Evolutionary conservation across 768 basidiomycete species (phyloP).

Genomic region (Aureoboletus auriporus): DNA sequence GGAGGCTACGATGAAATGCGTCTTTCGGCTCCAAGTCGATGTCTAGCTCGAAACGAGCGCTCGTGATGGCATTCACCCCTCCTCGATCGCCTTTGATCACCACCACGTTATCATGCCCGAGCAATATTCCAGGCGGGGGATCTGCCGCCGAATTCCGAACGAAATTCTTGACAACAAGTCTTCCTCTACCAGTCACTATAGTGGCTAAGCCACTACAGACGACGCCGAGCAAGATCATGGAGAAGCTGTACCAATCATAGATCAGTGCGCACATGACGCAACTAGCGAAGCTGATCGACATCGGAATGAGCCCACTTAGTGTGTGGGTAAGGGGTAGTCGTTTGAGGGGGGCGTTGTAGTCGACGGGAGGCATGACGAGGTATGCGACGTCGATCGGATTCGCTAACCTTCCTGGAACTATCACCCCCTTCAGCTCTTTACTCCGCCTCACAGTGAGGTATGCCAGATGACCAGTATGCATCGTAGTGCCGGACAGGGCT

Average conservation of each 20-base stretch:
- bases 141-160: slow-evolving; percentile 12
- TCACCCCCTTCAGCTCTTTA: slow-evolving; percentile 3
- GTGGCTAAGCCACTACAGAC: slow-evolving; percentile 26
- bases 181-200: slow-evolving; percentile 22
- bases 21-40: not conserved
- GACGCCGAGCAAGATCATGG: slow-evolving; percentile 30
- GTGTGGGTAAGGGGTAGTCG: slow-evolving; percentile 1
- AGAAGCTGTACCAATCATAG: slow-evolving; percentile 30
- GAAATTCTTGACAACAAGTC: slow-evolving; percentile 15
- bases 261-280: slow-evolving; percentile 22
- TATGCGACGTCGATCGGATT: slow-evolving; percentile 16
- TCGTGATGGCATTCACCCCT: slow-evolving; percentile 25
- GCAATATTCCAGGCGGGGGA: slow-evolving; percentile 23
- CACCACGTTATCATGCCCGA: slow-evolving; percentile 14
- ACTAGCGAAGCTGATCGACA: slow-evolving; percentile 13
- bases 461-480: slow-evolving; percentile 20
- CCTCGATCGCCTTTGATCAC: slow-evolving; percentile 24
- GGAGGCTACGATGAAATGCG: not conserved
- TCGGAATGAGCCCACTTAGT: slow-evolving; percentile 19
- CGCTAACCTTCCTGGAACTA: slow-evolving; percentile 19
- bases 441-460: slow-evolving; percentile 17
- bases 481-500: slow-evolving; percentile 21
- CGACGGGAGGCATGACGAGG: slow-evolving; percentile 9
- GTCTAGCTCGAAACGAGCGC: slow-evolving; percentile 22
- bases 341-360: slow-evolving; percentile 5